Percentiles rank a stretch among this genome's conserved stretches.
Evolutionary conservation across 2,329 filamentous ascomycete species (phyloP).

Genomic region (Microdochium bolleyi): DNA sequence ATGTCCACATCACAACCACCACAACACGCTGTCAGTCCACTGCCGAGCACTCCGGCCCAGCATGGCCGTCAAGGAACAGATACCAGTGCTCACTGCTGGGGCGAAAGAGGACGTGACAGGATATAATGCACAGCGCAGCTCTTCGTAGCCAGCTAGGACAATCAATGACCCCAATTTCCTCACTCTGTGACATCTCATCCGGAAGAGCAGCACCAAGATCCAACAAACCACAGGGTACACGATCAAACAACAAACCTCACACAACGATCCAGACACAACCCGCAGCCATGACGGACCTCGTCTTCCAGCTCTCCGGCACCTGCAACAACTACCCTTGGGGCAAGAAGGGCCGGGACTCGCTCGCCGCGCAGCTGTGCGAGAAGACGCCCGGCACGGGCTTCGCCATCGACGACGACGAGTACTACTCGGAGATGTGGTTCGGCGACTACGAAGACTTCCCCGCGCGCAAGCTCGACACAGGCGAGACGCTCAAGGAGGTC

Average conservation of each 20-base stretch:
- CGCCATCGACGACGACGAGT: constrained; percentile 53
- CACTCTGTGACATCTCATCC: no score
- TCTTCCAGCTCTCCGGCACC: constrained; percentile 37
- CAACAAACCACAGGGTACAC: neutral
- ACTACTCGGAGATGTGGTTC: constrained; percentile 67
- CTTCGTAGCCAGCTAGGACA: no score
- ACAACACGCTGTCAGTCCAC: neutral
- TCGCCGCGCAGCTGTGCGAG: constrained; percentile 57
- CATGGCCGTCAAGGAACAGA: neutral
- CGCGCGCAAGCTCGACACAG: constrained; percentile 53
- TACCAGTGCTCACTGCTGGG: no score
- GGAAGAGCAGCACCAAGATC: no score
- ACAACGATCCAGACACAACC: no score
- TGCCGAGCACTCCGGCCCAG: neutral
- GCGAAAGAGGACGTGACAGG: no score
- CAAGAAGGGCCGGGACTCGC: constrained; percentile 55
- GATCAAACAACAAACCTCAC: no score
- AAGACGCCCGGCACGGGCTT: constrained; percentile 57
- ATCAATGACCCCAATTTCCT: no score
- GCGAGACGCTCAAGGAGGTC: constrained; percentile 56
- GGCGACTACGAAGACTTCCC: constrained; percentile 67
- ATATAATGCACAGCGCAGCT: no score
- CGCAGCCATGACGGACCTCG: constrained; percentile 14
- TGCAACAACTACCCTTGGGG: constrained; percentile 64
- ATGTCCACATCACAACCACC: constrained; percentile 2